Base-by-base conservation (phyloP, 352 stramenopile species). In the Phytophthora pini region DNA sequence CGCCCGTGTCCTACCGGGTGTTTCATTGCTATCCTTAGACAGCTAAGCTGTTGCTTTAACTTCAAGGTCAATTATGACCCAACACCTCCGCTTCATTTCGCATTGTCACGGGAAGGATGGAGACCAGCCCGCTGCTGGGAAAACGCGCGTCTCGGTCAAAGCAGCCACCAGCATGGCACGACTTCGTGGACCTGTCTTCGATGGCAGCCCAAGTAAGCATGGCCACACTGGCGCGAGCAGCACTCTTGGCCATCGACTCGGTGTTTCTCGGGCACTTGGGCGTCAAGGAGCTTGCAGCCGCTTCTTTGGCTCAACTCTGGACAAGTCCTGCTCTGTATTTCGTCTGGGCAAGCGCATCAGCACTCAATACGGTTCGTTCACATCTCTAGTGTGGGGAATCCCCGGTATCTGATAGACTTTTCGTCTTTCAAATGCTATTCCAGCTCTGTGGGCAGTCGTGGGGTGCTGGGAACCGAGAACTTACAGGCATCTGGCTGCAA, bases 211-310 rank as follows among this genome's bases (percentile, higher is more conserved):
- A 91, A 68, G 80, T 91, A 61, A 89, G 80, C 51, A 66, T 91
- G 46, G 73, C 77, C 27, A 90, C 79, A 10, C 56, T 93, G 40
- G 82, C 82, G 2, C 72, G 82, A n/a, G 78, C 87, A 60, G 72
- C 74, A 24, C 77, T 92, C 45, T 80, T 78, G 5, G 80, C 87
- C 15, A 92, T 93, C 47, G 83, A 94, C 70, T 77, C 81, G 13
- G 69, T 89, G 13, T 94, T 94, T 59, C 64, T 95, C 8, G 88
- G 88, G 3, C 85, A 95, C 56, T 60, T 94, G n/a, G 88, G 88
- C 11, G 70, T 89, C 13, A 74, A 86, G 32, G 70, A 91, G 48
- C 72, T 95, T 10, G 87, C 87, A 15, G 87, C 74, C 1, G 81
- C 79, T 1, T 92, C 88, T 10, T 69, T 95, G n/a, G 74, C 80